Percentiles rank a stretch among this genome's conserved stretches.
These are phyloP conservation scores for Bryum argenteum DNA, from an alignment of 225 moss, liverwort and hornwort genomes.

Conservation along the genomic window DNA sequence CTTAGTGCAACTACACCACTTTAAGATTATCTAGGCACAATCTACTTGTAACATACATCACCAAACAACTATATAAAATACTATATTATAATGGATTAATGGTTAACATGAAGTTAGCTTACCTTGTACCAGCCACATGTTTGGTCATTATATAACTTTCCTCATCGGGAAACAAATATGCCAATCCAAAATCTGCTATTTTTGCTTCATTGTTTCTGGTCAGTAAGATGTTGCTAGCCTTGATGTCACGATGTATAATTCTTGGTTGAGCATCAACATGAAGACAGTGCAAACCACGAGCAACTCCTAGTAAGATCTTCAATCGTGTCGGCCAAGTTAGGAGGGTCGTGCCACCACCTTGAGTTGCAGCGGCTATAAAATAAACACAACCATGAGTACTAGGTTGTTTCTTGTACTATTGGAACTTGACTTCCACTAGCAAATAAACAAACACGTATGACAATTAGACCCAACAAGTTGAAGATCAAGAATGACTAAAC, in stretches of 20 bases:
- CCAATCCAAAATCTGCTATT: slow-evolving; percentile 37
- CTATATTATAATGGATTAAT: too few relatives aligned
- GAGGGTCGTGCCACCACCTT: background rate
- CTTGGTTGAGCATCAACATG: background rate
- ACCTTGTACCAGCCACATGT: slow-evolving; percentile 39
- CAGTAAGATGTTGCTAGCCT: slow-evolving; percentile 14
- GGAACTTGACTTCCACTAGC: too few relatives aligned
- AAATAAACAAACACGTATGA: too few relatives aligned
- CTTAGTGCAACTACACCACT: background rate
- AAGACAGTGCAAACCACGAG: slow-evolving; percentile 2
- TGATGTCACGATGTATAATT: slow-evolving; percentile 23
- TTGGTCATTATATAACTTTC: slow-evolving; percentile 26
- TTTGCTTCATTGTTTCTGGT: slow-evolving; percentile 5
- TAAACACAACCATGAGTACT: too few relatives aligned
- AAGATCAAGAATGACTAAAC: too few relatives aligned
- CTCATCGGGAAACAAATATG: slow-evolving; percentile 27
- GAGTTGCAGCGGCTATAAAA: background rate
- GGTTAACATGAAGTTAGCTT: background rate
- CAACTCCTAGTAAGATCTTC: slow-evolving; percentile 38
- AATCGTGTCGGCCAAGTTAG: slow-evolving; percentile 30
- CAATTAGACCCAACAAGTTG: too few relatives aligned
- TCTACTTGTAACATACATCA: too few relatives aligned
- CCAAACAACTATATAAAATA: too few relatives aligned
- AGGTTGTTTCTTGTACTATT: too few relatives aligned
- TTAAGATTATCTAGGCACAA: too few relatives aligned